Evolutionary conservation across 495 filamentous ascomycete genomes (phyloP).

Genomic region (Penicillium herquei): DNA sequence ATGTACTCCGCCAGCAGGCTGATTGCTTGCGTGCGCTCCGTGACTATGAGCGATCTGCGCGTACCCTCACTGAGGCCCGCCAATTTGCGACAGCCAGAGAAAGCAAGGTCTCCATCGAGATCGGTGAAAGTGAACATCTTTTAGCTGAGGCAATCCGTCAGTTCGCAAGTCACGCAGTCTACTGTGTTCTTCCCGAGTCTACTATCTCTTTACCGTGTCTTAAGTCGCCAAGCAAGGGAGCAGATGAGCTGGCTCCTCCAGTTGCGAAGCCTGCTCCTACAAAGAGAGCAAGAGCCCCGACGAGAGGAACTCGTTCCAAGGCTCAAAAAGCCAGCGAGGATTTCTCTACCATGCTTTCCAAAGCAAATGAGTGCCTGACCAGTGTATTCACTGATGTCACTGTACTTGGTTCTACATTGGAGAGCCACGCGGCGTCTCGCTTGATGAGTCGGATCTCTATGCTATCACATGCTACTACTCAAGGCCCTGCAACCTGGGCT

Average conservation of each 20-base stretch:
- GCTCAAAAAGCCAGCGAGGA: slow-evolving; percentile 36
- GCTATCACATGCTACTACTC: slow-evolving; percentile 42
- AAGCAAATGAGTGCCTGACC: slow-evolving; percentile 39
- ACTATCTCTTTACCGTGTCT: slow-evolving; percentile 80
- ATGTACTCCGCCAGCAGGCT: slow-evolving; percentile 65
- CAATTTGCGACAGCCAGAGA: slow-evolving; percentile 35
- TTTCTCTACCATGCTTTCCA: slow-evolving; percentile 42
- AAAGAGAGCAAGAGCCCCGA: slow-evolving; percentile 27
- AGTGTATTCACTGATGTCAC: slow-evolving; percentile 39
- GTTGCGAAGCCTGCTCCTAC: slow-evolving; percentile 22
- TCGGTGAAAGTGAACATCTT: slow-evolving; percentile 50
- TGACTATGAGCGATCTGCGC: slow-evolving; percentile 40
- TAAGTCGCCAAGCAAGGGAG: slow-evolving; percentile 24
- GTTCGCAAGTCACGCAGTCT: slow-evolving; percentile 77
- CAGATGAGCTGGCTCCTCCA: slow-evolving; percentile 16
- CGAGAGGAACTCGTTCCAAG: slow-evolving; percentile 29
- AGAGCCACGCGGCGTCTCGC: slow-evolving; percentile 43
- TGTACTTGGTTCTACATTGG: slow-evolving; percentile 43
- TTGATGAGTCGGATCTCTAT: slow-evolving; percentile 49
- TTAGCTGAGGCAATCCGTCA: slow-evolving; percentile 57
- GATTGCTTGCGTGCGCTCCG: slow-evolving; percentile 38
- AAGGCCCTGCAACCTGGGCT: slow-evolving; percentile 28
- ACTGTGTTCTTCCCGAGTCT: slow-evolving; percentile 86
- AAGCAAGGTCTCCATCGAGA: slow-evolving; percentile 41
- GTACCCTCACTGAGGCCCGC: slow-evolving; percentile 31